These are phyloP conservation scores for Cryptosporidium andersoni DNA, from an alignment of 169 alveolate species.

Conservation along the genomic window DNA sequence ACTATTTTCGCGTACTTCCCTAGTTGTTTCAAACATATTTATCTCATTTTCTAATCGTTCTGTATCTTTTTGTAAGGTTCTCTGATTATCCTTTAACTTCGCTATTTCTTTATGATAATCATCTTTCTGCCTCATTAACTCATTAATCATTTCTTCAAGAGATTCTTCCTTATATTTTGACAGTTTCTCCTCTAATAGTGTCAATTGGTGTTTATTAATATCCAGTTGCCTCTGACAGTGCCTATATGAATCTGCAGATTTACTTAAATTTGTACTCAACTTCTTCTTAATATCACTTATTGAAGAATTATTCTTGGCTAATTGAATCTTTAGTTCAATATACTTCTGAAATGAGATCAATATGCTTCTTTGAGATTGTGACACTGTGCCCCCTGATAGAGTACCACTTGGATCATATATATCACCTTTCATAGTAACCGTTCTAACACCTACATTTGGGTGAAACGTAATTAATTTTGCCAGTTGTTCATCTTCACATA, in stretches of 20 bases:
- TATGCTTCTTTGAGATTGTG: constrained; percentile 24
- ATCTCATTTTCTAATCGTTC: constrained; percentile 70
- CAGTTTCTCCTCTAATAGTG: constrained; percentile 74
- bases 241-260: constrained; percentile 46
- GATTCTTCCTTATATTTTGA: constrained; percentile 71
- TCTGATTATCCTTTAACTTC: constrained; percentile 39
- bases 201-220: constrained; percentile 44
- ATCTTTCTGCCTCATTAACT: background rate
- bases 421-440: constrained; percentile 82
- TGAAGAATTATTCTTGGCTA: constrained; percentile 42
- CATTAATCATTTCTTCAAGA: constrained; percentile 26
- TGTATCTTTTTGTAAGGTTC: constrained; percentile 72
- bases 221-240: constrained; percentile 36
- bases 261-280: background rate
- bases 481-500: constrained; percentile 81
- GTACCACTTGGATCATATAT: constrained; percentile 80
- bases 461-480: constrained; percentile 79
- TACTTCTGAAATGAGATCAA: constrained; percentile 24
- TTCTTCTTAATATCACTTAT: constrained; percentile 57
- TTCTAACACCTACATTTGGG: constrained; percentile 68
- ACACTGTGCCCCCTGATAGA: constrained; percentile 77
- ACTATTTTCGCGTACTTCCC: constrained; percentile 75
- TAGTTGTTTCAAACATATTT: constrained; percentile 72
- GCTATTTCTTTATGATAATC: background rate
- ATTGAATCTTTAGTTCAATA: constrained; percentile 14